These are phyloP conservation scores for Pythium guiyangense DNA, from an alignment of 352 stramenopile species.

Conservation along the genomic window DNA sequence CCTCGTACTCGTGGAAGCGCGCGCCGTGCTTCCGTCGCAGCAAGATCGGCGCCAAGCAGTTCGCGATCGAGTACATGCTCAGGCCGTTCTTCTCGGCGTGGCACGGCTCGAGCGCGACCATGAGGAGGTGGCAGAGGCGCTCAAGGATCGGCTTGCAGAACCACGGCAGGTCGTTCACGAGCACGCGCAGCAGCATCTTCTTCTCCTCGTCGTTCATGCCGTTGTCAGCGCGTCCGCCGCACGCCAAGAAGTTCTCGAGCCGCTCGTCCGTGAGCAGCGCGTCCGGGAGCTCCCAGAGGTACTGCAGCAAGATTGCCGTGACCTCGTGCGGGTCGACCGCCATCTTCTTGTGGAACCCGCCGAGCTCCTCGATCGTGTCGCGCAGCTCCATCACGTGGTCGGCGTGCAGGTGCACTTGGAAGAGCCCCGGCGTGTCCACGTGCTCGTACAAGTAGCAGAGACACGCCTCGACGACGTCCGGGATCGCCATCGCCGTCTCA, in stretches of 20 bases:
- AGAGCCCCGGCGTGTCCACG: conserved; percentile 68
- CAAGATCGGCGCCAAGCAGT: conserved; percentile 60
- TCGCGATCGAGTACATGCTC: conserved; percentile 58
- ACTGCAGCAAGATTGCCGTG: conserved; percentile 71
- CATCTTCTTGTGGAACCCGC: conserved; percentile 82
- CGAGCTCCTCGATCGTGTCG: conserved; percentile 78
- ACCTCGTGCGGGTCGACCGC: conserved; percentile 76
- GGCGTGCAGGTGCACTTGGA: conserved; percentile 75
- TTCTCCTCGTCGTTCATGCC: conserved; percentile 52
- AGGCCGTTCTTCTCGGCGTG: conserved; percentile 68
- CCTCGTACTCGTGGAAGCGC: conserved; percentile 72
- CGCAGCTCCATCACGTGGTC: conserved; percentile 76
- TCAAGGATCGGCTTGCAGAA: conserved; percentile 74
- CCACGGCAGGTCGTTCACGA: conserved; percentile 83
- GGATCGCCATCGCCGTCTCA: conserved; percentile 77
- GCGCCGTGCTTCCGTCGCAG: conserved; percentile 42
- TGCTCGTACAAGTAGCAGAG: conserved; percentile 79
- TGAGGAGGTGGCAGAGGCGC: conserved; percentile 59
- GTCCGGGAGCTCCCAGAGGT: conserved; percentile 81
- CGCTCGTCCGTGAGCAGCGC: conserved; percentile 69
- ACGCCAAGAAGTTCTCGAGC: conserved; percentile 65
- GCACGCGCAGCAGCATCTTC: conserved; percentile 49
- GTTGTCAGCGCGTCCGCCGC: conserved; percentile 22
- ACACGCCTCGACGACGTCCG: conserved; percentile 73
- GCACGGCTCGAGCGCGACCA: conserved; percentile 49